Evolutionary conservation across 208 protist species (phyloP), one percentile per base, ranked within the genome.

Genomic region (Leishmania braziliensis): DNA sequence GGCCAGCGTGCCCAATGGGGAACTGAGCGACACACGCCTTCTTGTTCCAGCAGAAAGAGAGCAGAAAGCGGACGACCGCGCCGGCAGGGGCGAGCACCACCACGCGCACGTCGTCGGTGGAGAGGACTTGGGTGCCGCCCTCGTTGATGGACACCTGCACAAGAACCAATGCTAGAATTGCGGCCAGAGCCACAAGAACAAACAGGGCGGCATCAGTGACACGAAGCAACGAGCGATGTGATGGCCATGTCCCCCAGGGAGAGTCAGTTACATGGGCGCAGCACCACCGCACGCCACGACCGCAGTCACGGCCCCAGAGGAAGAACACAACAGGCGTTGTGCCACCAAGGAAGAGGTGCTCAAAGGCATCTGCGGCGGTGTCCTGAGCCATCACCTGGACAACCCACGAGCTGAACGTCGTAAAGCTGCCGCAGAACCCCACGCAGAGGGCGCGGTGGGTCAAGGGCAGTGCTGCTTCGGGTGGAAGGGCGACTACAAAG

Each of bases 351-450:
- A 94, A 66, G 18, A 92, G 83, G 75, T 94, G 89, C 82, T 84
- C 85, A 48, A 91, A 81, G 70, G 79, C 81, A 3, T 63, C 76
- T 12, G 74, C 83, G 9, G 80, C 85, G 5, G 79, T 86, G 71
- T 74, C 70, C 68, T 86, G 79, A 56, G 82, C 77, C 74, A 83
- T 81, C 3, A 86, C 72, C 74, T 90, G 77, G 5, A 90, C 80
- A 36, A 94, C 82, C 91, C 91, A 94, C 54, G 84, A 86, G 82
- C 87, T 91, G 65, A 90, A 88, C 20, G 91, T 94, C 23, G 89
- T 91, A 53, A 91, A 84, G 74, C 81, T 86, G 23, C 91, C 91
- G 77, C 89, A 94, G 75, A 91, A 94, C 48, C 91, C 91, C 14
- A 90, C 85, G 46, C 78, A 81, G 10, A 94, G 54, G 29, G 86